Conservation (phyloP, 495 filamentous ascomycete species). For the Penicillium roqueforti region DNA sequence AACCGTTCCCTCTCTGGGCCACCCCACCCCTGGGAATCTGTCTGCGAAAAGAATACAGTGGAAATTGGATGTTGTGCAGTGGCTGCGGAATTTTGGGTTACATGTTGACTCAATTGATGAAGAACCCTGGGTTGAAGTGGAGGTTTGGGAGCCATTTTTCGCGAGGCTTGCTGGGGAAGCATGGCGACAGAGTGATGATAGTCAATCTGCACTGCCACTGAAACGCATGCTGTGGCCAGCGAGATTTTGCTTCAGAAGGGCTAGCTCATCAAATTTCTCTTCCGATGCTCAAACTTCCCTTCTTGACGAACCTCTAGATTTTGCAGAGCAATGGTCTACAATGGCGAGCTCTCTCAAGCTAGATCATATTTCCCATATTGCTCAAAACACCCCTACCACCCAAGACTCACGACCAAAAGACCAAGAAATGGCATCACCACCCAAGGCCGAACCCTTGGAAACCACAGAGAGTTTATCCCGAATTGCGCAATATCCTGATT, state of each 20-base stretch:
- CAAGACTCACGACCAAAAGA: slow-evolving; percentile 29
- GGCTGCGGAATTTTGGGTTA: slow-evolving; percentile 41
- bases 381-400: slow-evolving; percentile 23
- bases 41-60: slow-evolving; percentile 30
- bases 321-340: slow-evolving; percentile 65
- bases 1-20: slow-evolving; percentile 22
- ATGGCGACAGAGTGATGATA: slow-evolving; percentile 32
- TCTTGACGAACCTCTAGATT: slow-evolving; percentile 55
- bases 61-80: slow-evolving; percentile 39
- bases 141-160: slow-evolving; percentile 47
- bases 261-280: slow-evolving; percentile 19
- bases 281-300: slow-evolving; percentile 11
- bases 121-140: slow-evolving; percentile 42
- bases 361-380: slow-evolving; percentile 13
- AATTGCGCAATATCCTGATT: slow-evolving; percentile 48
- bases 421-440: slow-evolving; percentile 24
- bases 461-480: slow-evolving; percentile 45
- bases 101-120: slow-evolving; percentile 33
- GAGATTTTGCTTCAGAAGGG: slow-evolving; percentile 42
- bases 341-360: slow-evolving; percentile 28
- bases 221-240: slow-evolving; percentile 49
- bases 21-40: slow-evolving; percentile 10
- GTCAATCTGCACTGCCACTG: slow-evolving; percentile 34
- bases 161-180: slow-evolving; percentile 39
- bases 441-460: slow-evolving; percentile 25